Conservation (phyloP, 1,284 basidiomycete genomes). For the Spongispora temasekensis region DNA sequence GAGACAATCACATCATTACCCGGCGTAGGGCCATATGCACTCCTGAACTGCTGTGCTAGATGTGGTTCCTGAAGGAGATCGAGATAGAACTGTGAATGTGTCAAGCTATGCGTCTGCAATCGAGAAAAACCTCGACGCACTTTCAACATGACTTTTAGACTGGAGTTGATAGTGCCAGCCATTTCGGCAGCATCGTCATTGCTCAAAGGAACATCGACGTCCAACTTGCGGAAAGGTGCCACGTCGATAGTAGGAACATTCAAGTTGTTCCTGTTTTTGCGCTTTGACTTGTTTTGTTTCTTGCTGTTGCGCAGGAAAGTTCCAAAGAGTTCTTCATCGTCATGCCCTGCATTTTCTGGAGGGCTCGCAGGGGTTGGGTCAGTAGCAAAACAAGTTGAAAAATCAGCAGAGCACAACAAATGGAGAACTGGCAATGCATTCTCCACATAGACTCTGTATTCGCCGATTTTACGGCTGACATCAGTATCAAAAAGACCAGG, state of each 20-base stretch:
- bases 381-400: not conserved
- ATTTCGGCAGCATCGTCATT: slow-evolving; percentile 22
- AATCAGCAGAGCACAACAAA: slow-evolving; percentile 18
- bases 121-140: slow-evolving; percentile 18
- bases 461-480: slow-evolving; percentile 14
- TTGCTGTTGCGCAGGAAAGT: slow-evolving; percentile 11
- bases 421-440: slow-evolving; percentile 18
- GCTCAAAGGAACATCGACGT: slow-evolving; percentile 28
- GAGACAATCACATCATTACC: not conserved
- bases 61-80: slow-evolving; percentile 18
- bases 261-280: slow-evolving; percentile 13
- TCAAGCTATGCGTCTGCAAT: not conserved
- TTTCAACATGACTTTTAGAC: slow-evolving; percentile 32
- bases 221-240: slow-evolving; percentile 30
- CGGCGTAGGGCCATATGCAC: slow-evolving; percentile 12
- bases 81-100: slow-evolving; percentile 25
- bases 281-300: slow-evolving; percentile 22
- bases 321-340: slow-evolving; percentile 3
- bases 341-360: not conserved
- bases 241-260: slow-evolving; percentile 20
- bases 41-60: slow-evolving; percentile 15
- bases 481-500: slow-evolving; percentile 13
- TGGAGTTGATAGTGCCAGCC: slow-evolving; percentile 17
- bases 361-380: not conserved
- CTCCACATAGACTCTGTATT: slow-evolving; percentile 25